Conservation (phyloP, 768 basidiomycete species). For the Termitomyces sp. region DNA sequence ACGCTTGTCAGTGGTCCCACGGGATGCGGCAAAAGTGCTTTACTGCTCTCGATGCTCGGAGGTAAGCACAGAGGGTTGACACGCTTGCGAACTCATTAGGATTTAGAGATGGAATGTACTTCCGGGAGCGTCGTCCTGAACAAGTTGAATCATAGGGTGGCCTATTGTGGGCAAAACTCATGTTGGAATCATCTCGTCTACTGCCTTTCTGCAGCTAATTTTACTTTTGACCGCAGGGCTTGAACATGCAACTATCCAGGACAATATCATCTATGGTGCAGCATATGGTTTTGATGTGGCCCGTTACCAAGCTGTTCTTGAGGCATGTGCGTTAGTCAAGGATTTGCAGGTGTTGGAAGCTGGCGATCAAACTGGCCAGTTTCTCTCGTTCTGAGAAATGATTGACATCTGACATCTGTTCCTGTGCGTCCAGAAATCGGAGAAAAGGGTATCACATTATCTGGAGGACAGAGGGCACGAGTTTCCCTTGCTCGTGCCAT, state of each 20-base stretch:
- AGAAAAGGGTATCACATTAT: slow-evolving; percentile 75
- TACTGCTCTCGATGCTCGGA: slow-evolving; percentile 61
- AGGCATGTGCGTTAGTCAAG: slow-evolving; percentile 67
- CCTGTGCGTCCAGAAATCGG: slow-evolving; percentile 50
- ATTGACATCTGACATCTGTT: too few relatives aligned
- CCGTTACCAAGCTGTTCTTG: slow-evolving; percentile 64
- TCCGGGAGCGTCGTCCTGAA: slow-evolving; percentile 49
- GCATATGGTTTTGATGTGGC: slow-evolving; percentile 49
- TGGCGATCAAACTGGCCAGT: slow-evolving; percentile 69
- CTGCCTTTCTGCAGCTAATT: slow-evolving; percentile 12
- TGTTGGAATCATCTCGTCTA: slow-evolving; percentile 30
- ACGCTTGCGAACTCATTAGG: not conserved
- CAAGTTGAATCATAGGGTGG: slow-evolving; percentile 55
- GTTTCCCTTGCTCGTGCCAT: slow-evolving; percentile 75
- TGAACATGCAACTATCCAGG: slow-evolving; percentile 74
- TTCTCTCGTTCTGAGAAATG: not conserved
- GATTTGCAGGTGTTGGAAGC: slow-evolving; percentile 72
- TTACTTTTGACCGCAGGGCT: slow-evolving; percentile 45
- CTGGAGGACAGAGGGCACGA: slow-evolving; percentile 69
- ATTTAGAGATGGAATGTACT: slow-evolving; percentile 53
- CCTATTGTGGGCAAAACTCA: slow-evolving; percentile 65
- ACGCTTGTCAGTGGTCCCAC: slow-evolving; percentile 62
- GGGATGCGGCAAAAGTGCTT: slow-evolving; percentile 64
- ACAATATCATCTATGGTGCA: slow-evolving; percentile 76
- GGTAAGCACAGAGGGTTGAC: slow-evolving; percentile 30